These are phyloP conservation scores for Aspergillus vadensis DNA, from an alignment of 2,329 filamentous ascomycete species.

Conservation along the genomic window DNA sequence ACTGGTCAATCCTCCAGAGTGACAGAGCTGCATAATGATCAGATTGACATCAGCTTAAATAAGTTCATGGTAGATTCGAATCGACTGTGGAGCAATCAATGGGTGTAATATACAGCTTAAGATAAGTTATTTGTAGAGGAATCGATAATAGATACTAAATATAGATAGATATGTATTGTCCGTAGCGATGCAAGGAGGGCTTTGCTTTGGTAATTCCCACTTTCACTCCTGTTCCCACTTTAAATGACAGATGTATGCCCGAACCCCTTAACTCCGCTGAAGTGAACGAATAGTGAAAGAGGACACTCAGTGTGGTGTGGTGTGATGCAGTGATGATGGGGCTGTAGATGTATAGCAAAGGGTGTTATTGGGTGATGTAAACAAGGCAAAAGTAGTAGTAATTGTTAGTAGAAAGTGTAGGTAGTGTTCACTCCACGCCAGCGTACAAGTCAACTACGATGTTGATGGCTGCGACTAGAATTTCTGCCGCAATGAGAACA, in stretches of 20 bases:
- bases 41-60: no score
- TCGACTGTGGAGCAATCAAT: not conserved
- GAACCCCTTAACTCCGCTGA: conserved; percentile 17
- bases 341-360: not conserved
- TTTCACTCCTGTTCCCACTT: not conserved
- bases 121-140: not conserved
- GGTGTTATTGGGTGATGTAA: not conserved
- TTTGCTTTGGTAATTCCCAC: no score
- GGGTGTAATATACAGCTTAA: not conserved
- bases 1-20: no score
- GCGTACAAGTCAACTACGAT: conserved; percentile 93
- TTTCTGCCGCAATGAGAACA: conserved; percentile 91
- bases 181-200: not conserved
- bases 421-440: conserved; percentile 53
- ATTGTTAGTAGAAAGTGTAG: not conserved
- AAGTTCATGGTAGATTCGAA: no score
- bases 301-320: not conserved
- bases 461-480: conserved; percentile 87
- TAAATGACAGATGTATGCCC: not conserved
- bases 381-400: not conserved
- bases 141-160: no score
- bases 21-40: no score
- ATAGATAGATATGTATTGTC: not conserved
- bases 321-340: no score
- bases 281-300: conserved; percentile 3